These are phyloP conservation scores for Eucalyptus erythrocorys DNA, from an alignment of 345 rosid species.

Conservation along the genomic window DNA sequence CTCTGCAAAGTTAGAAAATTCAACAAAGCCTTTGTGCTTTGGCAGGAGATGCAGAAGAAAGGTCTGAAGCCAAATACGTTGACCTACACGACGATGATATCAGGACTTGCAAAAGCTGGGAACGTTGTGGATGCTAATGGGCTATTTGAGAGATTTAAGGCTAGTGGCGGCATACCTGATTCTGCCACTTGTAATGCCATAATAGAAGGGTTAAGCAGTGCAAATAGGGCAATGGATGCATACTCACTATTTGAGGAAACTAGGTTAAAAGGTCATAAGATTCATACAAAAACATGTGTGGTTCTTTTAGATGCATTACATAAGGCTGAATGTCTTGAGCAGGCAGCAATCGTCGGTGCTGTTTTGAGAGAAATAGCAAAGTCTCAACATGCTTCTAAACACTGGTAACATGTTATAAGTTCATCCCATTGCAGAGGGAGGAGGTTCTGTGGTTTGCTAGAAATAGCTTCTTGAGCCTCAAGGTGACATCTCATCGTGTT, in stretches of 20 bases:
- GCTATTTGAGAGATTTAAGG: constrained; percentile 65
- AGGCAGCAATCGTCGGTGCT: constrained; percentile 89
- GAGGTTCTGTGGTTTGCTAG: neutral
- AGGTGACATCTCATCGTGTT: neutral
- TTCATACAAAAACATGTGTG: constrained; percentile 72
- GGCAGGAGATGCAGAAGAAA: constrained; percentile 97
- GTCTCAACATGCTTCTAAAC: constrained; percentile 76
- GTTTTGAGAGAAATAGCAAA: constrained; percentile 83
- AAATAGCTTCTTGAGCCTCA: neutral
- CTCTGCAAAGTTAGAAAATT: constrained; percentile 82
- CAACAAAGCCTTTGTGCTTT: constrained; percentile 89
- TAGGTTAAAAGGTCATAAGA: constrained; percentile 47
- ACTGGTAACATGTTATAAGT: constrained; percentile 30
- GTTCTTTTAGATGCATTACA: constrained; percentile 78
- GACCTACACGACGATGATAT: constrained; percentile 77
- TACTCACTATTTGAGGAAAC: constrained; percentile 78
- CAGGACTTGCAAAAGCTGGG: constrained; percentile 89
- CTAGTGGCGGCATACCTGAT: constrained; percentile 58
- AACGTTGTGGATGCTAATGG: constrained; percentile 58
- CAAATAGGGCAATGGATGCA: constrained; percentile 68
- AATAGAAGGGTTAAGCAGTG: constrained; percentile 71
- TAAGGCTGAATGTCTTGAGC: constrained; percentile 83
- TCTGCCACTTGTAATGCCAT: constrained; percentile 71
- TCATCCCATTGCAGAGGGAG: neutral
- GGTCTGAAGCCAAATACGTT: constrained; percentile 58